A percentile compares a stretch with the other conserved stretches of the same genome.
phyloP scores from a whole-genome alignment of 768 basidiomycete species.

The Tremella mesenterica region DNA sequence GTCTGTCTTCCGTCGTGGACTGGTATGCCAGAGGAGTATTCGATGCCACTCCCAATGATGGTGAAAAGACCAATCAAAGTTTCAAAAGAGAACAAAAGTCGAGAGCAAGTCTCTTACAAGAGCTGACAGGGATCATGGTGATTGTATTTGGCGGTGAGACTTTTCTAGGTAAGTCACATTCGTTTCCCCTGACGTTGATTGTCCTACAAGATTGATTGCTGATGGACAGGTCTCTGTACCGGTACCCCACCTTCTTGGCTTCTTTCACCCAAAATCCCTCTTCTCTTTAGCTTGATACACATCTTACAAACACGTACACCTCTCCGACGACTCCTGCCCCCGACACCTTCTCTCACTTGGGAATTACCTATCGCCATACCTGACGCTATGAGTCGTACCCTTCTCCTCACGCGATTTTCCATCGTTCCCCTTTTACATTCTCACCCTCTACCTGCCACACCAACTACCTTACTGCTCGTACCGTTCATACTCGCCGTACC shows the following conservation, averaged over 20 bases:
- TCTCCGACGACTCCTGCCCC: slow-evolving; percentile 56
- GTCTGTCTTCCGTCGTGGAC: slow-evolving; percentile 26
- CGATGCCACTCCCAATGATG: slow-evolving; percentile 7
- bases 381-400: slow-evolving; percentile 70
- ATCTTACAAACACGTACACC: slow-evolving; percentile 34
- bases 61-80: not conserved
- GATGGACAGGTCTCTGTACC: slow-evolving; percentile 24
- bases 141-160: slow-evolving; percentile 43
- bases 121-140: slow-evolving; percentile 33
- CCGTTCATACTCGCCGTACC: slow-evolving; percentile 73
- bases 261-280: slow-evolving; percentile 58
- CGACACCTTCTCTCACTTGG: slow-evolving; percentile 51
- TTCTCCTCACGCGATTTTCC: slow-evolving; percentile 68
- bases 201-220: not conserved
- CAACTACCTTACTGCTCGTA: slow-evolving; percentile 66
- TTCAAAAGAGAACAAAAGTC: slow-evolving; percentile 5
- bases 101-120: slow-evolving; percentile 28
- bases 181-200: not conserved
- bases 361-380: slow-evolving; percentile 67
- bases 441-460: slow-evolving; percentile 56
- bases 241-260: slow-evolving; percentile 63
- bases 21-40: slow-evolving; percentile 30
- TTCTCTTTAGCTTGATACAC: slow-evolving; percentile 58
- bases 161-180: slow-evolving; percentile 28
- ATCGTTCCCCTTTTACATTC: slow-evolving; percentile 54